These are phyloP conservation scores for Phytophthora europaea DNA, from an alignment of 352 stramenopile species.

Conservation along the genomic window DNA sequence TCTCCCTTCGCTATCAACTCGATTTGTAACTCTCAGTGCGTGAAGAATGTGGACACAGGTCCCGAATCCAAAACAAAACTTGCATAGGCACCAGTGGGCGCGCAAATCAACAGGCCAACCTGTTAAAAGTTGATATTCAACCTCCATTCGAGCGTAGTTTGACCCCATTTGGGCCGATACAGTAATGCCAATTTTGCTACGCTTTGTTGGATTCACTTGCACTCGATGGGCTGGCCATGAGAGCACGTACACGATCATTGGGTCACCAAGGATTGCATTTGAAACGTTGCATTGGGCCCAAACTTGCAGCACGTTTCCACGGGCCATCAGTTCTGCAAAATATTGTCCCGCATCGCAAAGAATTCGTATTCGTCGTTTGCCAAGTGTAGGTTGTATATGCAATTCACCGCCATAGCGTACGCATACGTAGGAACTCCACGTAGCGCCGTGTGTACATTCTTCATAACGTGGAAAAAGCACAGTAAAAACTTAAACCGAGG, in stretches of 20 bases:
- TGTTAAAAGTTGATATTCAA: background rate
- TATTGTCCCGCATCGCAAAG: background rate
- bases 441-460: background rate
- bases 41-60: background rate
- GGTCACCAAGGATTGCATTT: too few species aligned
- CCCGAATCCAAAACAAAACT: background rate
- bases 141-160: background rate
- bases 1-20: background rate
- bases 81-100: background rate
- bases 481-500: background rate
- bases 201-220: background rate
- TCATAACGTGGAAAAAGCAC: background rate
- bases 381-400: background rate
- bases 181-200: background rate
- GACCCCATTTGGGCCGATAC: background rate
- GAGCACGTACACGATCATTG: background rate
- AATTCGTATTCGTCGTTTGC: background rate
- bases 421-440: background rate
- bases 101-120: background rate
- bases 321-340: slow-evolving; percentile 9
- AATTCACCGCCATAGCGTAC: background rate
- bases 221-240: background rate
- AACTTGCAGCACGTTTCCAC: background rate
- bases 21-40: background rate
- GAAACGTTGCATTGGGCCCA: background rate